A percentile compares a stretch with the other conserved stretches of the same genome.
Conservation (phyloP, 768 basidiomycete genomes). For the Suillus brevipes region DNA sequence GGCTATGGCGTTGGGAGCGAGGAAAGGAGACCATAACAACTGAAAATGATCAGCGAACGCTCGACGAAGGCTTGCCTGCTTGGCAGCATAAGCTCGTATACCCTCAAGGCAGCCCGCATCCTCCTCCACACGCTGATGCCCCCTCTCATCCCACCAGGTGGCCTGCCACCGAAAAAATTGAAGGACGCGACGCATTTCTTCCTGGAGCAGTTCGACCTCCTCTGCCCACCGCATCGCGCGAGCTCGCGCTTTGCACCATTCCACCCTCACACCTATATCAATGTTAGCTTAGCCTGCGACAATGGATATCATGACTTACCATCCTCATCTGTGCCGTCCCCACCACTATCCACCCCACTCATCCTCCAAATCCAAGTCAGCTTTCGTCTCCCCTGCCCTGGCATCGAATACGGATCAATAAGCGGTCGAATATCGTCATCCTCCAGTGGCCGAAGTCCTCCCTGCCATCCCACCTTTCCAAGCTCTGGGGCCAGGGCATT, state of each 20-base stretch:
- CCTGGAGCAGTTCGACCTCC: constrained; percentile 15
- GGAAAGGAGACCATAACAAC: neutral
- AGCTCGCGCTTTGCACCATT: constrained; percentile 5
- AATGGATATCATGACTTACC: neutral
- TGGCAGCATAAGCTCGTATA: neutral
- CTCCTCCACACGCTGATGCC: neutral
- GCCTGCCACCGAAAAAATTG: constrained; percentile 11
- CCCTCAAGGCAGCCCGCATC: neutral
- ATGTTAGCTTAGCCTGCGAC: neutral
- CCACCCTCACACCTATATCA: neutral
- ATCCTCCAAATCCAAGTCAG: neutral
- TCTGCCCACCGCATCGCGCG: constrained; percentile 16
- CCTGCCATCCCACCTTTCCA: neutral
- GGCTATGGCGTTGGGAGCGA: neutral
- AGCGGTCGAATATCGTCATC: neutral
- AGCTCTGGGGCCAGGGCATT: neutral
- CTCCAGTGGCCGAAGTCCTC: neutral
- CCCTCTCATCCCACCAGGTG: constrained; percentile 11
- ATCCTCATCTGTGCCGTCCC: neutral
- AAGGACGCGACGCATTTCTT: constrained; percentile 21
- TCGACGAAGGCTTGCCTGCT: neutral
- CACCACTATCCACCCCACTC: neutral
- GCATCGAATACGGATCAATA: neutral
- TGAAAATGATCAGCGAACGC: neutral
- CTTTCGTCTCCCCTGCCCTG: neutral